Evolutionary conservation across 805 yeast genomes (phyloP), one percentile per base, ranked within the genome.

Genomic region (Candida ficus): DNA sequence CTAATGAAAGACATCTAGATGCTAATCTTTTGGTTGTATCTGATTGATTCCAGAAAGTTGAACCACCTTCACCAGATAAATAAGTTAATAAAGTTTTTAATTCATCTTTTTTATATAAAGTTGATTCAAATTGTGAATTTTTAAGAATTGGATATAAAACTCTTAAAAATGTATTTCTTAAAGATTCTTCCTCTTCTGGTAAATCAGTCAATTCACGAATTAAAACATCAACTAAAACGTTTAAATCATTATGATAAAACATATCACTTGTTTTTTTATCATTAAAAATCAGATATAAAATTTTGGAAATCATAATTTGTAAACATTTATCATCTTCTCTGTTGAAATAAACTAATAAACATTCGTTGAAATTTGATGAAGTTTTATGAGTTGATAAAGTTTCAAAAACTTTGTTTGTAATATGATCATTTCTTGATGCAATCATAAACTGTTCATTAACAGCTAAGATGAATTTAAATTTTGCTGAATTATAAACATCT

Each of bases 361-460:
- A 75, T 39, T 86, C 86, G 22, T 80, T 76, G 45, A 89, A 80
- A 33, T 70, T 66, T 21, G 71, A 37, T 7, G 66, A 50, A 21
- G 70, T 64, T 23, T 62, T 56, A 17, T 21, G 30, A 29, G 72
- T 63, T 7, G 43, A 25, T 10, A 90, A 57, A 3, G 73, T 71
- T 5, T 70, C 66, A 52, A 83, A 76, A 2, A 85, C 82, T 43
- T 72, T 73, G 50, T 79, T 75, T 33, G 57, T 57, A 20, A 66
- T 48, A 11, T 37, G 25, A 14, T 33, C 17, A 3, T 44, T 42
- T 29, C 58, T 70, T 52, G 49, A 67, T 46, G 76, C 64, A 29
- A 87, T 82, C 81, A 90, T 77, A 60, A 78, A 90, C 61, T 90
- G 96, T 57, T 90, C 96, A 61, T 90, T 90, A 20, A 90, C 65